These are phyloP conservation scores for Dendrobium huoshanense DNA, from an alignment of 106 monocot genomes.

Conservation along the genomic window DNA sequence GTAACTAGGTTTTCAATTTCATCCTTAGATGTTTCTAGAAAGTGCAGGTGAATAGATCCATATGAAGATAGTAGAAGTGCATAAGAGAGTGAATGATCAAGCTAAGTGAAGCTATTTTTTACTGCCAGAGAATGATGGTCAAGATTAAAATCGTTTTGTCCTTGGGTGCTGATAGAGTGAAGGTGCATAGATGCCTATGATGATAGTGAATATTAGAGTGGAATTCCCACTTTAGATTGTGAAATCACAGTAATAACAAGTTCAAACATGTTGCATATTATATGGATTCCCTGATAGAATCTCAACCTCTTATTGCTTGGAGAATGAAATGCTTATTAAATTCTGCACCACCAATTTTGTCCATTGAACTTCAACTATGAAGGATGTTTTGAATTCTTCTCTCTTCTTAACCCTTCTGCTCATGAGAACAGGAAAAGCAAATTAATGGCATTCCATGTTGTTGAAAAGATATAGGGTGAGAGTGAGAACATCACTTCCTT, in stretches of 20 bases:
- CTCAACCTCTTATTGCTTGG: background rate
- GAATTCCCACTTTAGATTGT: background rate
- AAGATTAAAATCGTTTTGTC: background rate
- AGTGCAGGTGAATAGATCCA: background rate
- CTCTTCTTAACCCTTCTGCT: no score
- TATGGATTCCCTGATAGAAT: background rate
- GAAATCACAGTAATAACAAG: background rate
- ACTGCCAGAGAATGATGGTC: background rate
- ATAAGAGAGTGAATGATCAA: background rate
- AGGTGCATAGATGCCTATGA: background rate
- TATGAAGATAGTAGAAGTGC: background rate
- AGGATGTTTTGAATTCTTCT: background rate
- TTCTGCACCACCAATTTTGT: background rate
- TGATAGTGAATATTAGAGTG: no score
- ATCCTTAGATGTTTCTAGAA: background rate
- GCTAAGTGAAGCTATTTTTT: background rate
- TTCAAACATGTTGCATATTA: background rate
- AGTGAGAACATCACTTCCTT: no score
- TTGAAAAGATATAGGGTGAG: no score
- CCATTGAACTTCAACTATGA: background rate
- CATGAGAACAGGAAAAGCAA: no score
- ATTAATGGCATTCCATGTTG: no score
- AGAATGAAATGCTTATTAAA: background rate
- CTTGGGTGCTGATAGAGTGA: background rate
- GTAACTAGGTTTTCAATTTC: background rate